phyloP scores from a whole-genome alignment of 306 rosid species.

The Boehmeria nivea region DNA sequence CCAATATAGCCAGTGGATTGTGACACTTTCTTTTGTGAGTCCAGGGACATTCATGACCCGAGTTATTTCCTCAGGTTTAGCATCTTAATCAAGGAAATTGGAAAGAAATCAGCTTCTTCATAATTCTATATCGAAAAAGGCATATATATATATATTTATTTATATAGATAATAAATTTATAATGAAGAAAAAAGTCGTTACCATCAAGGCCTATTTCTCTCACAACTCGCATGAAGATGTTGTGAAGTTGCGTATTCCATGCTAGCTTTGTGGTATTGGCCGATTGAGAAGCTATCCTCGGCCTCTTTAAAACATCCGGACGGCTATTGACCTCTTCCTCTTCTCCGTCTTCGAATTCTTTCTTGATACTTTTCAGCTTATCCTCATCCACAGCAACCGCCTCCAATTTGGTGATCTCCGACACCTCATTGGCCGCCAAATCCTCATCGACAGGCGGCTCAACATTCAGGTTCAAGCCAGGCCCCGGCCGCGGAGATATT shows the following conservation, averaged over 20 bases:
- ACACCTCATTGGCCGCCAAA: not conserved
- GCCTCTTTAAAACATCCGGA: not conserved
- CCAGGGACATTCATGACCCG: constrained; percentile 38
- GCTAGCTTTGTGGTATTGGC: constrained; percentile 22
- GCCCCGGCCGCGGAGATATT: no score
- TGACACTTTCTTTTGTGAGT: constrained; percentile 14
- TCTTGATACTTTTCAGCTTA: not conserved
- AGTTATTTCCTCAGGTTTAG: constrained; percentile 33
- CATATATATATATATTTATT: not conserved
- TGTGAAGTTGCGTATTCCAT: constrained; percentile 30
- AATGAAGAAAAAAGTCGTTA: no score
- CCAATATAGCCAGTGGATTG: constrained; percentile 41
- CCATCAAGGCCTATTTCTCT: constrained; percentile 23
- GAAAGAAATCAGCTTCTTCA: constrained; percentile 14
- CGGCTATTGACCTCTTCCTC: not conserved
- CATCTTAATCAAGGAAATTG: constrained; percentile 32
- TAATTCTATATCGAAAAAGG: not conserved
- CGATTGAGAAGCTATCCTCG: not conserved
- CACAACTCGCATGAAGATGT: constrained; percentile 32
- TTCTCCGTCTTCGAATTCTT: constrained; percentile 10
- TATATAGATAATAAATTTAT: not conserved
- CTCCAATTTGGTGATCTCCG: no score
- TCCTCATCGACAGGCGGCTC: no score
- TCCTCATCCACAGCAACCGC: no score
- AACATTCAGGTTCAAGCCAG: no score